Evolutionary conservation across 306 rosid genomes (phyloP), one percentile per base, ranked within the genome.

Genomic region (Glycine tomentella): DNA sequence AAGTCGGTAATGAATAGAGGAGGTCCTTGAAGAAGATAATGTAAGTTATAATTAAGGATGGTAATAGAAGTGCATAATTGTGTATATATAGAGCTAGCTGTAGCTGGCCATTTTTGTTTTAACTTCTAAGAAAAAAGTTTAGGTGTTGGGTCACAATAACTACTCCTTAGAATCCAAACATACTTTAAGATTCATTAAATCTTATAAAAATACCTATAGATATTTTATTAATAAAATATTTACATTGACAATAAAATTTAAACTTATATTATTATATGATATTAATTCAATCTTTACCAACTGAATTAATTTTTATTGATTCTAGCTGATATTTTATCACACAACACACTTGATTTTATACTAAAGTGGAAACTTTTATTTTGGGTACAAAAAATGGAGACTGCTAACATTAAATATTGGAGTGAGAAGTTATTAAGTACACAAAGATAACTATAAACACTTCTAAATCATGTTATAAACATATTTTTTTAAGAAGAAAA

Each of bases 31-130:
- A 1, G 33, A 20, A 16, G 6, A 17, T 15, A 14, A 16, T 63
- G 51, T 20, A 62, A 42, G 34, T 16, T 15, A 57, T 11, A n/a
- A n/a, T n/a, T n/a, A 10, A 64, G 58, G 51, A 57, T 45, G 63
- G 51, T 13, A 48, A 58, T n/a, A 20, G 5, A 73, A 15, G 6
- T 73, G 78, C 10, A 52, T 5, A 3, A 4, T 34, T 34, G 5
- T 7, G n/a, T 14, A 3, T 7, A 3, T 36, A 14, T 3, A 8
- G 36, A 6, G 40, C 13, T 57, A 58, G 13, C 36, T 58, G 38
- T 57, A 44, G 79, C 65, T 62, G 84, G 78, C 76, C 57, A 31
- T 40, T 58, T 25, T 25, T 25, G 31, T 25, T 25, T 25, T 25
- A 25, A 25, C 31, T 25, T 2, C 1, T 0, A 25, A 25, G 31